phyloP scores from a whole-genome alignment of 2,329 filamentous ascomycete species.

The Thielaviopsis euricoi region DNA sequence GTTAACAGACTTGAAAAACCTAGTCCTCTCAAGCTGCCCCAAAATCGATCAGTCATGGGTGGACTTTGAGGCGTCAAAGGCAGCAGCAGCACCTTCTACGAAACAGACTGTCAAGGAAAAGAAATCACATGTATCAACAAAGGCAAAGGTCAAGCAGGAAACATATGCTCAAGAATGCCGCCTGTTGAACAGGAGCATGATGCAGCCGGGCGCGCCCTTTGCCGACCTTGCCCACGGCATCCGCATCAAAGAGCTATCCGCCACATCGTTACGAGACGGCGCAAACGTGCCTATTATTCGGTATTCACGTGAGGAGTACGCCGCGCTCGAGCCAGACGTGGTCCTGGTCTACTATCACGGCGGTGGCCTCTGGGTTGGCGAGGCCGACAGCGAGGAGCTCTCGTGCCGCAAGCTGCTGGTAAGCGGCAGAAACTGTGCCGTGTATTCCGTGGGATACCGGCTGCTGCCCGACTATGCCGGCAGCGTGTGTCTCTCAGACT shows the following conservation, averaged over 20 bases:
- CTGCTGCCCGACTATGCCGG: constrained; percentile 26
- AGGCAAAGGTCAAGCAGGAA: constrained; percentile 20
- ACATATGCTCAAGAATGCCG: constrained; percentile 26
- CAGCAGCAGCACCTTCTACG: constrained; percentile 14
- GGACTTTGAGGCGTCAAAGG: constrained; percentile 20
- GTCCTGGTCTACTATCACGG: constrained; percentile 32
- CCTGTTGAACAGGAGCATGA: constrained; percentile 21
- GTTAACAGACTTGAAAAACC: constrained; percentile 12
- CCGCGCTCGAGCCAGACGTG: constrained; percentile 12
- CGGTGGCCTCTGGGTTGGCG: constrained; percentile 29
- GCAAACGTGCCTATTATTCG: constrained; percentile 22
- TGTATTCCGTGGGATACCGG: constrained; percentile 31
- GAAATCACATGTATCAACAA: constrained; percentile 12
- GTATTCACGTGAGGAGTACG: constrained; percentile 16
- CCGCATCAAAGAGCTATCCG: constrained; percentile 16
- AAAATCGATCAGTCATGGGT: constrained; percentile 26
- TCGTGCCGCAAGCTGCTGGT: constrained; percentile 26
- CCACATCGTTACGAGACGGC: constrained; percentile 20
- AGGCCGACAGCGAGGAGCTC: constrained; percentile 32
- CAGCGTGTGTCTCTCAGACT: constrained; percentile 25
- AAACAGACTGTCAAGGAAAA: constrained; percentile 17
- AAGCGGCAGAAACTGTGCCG: constrained; percentile 13
- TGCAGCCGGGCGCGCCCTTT: constrained; percentile 21
- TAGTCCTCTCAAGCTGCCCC: constrained; percentile 20
- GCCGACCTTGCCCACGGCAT: constrained; percentile 22